Evolutionary conservation across 192 early-diverging fungal genomes (phyloP), one percentile per base, ranked within the genome.

Genomic region (Linnemannia hyalina): DNA sequence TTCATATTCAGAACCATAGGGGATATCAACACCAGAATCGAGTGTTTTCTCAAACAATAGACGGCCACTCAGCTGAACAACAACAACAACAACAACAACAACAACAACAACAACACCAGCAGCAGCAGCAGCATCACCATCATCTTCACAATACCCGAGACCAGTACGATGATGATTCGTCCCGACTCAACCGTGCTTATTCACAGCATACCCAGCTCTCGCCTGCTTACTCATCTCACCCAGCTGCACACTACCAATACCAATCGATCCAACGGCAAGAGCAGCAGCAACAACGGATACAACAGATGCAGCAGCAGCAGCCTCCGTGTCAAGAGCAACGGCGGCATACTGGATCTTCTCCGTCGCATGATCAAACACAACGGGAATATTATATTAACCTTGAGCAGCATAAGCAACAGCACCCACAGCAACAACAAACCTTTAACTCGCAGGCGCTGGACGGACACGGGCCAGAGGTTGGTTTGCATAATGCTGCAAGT

Each of bases 121-220:
- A 65, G 4, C 29, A 65, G n/a, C 60, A 15, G n/a, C 60, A 32
- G 11, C 60, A 65, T 9, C 60, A 3, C 15, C 60, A 15, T 13
- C 60, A 65, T 65, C 60, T 32, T 26, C 29, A 65, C 60, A 65
- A 65, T 65, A 65, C 60, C 60, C 60, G 60, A 65, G 60, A 65
- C 60, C 60, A 65, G 60, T 65, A 65, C 60, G 60, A 65, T 65
- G 60, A 65, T 65, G 60, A 65, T 65, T 65, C 29, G 60, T 35
- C 60, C 60, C 60, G 60, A 32, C 29, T 3, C 11, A 65, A 65
- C 60, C 60, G 35, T 15, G 29, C 60, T 35, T 65, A 65, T 32
- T 65, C 60, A 65, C n/a, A 13, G 60, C 60, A 65, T 35, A 65
- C 60, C 11, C 60, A 65, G 9, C 29, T 65, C 13, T 65, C 60